Percentiles rank a stretch among this genome's conserved stretches.
Evolutionary conservation across 257 asterid genomes (phyloP).

Genomic region (Lithospermum erythrorhizon): DNA sequence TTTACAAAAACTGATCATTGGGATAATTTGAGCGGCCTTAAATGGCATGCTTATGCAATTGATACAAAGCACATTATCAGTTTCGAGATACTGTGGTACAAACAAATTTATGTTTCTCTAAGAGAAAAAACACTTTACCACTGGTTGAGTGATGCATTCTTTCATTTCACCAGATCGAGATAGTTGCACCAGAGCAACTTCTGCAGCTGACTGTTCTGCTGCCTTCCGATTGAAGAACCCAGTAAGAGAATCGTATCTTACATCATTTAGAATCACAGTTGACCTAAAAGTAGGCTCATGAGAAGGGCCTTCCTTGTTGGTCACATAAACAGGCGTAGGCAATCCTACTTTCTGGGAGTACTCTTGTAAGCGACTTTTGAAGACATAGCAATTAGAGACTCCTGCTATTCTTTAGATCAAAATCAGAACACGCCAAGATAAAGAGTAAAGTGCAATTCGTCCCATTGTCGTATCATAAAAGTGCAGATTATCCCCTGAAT

Average conservation of each 20-base stretch:
- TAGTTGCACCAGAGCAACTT: conserved; percentile 77
- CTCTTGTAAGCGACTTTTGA: conserved; percentile 93
- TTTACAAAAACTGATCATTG: too few relatives aligned
- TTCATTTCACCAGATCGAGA: conserved; percentile 26
- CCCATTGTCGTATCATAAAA: too few relatives aligned
- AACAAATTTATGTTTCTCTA: not conserved
- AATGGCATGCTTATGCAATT: not conserved
- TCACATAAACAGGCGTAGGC: conserved; percentile 66
- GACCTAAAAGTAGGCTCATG: conserved; percentile 81
- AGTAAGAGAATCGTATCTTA: conserved; percentile 78
- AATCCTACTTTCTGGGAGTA: conserved; percentile 81
- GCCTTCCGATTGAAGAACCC: conserved; percentile 90
- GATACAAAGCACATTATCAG: not conserved
- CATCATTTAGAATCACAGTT: conserved; percentile 48
- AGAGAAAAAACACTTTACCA: conserved; percentile 35
- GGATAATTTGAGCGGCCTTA: not conserved
- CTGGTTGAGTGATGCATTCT: conserved; percentile 60
- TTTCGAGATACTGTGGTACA: not conserved
- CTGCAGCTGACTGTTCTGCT: conserved; percentile 99
- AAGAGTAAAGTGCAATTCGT: too few relatives aligned
- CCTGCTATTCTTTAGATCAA: conserved; percentile 27
- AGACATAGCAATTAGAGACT: conserved; percentile 66
- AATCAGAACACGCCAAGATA: not conserved
- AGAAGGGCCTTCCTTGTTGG: conserved; percentile 84
- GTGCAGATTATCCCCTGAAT: too few relatives aligned